These are phyloP conservation scores for Artemisia tridentata DNA, from an alignment of 129 eudicot species.

Conservation along the genomic window DNA sequence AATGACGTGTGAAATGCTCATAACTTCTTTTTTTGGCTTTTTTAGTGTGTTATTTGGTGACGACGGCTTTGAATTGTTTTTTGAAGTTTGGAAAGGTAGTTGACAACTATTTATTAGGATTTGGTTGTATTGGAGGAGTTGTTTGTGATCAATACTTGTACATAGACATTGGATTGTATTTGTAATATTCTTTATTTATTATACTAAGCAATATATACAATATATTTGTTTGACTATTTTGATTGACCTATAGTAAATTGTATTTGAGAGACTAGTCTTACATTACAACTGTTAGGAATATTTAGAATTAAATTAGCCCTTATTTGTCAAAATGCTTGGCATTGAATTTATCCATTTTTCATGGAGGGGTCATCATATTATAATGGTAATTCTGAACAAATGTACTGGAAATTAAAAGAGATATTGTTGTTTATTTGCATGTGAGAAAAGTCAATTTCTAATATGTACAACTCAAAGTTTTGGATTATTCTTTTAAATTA, in stretches of 20 bases:
- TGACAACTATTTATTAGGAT: constrained; percentile 6
- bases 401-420: not conserved
- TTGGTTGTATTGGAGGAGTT: constrained; percentile 15
- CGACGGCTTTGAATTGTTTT: constrained; percentile 14
- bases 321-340: too few species aligned
- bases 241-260: too few species aligned
- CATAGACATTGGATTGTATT: constrained; percentile 13
- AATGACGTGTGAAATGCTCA: constrained; percentile 2
- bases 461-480: not conserved
- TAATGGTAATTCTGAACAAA: not conserved
- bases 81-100: constrained; percentile 9
- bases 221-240: constrained; percentile 4
- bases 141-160: constrained; percentile 16
- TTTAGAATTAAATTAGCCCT: too few species aligned
- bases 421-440: not conserved
- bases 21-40: not conserved
- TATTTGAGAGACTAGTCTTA: too few species aligned
- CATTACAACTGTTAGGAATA: too few species aligned
- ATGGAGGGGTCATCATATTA: not conserved
- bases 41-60: constrained; percentile 9
- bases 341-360: too few species aligned
- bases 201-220: not conserved
- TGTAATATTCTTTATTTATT: not conserved
- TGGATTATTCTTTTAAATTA: not conserved
- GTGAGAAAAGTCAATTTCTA: not conserved